Base-by-base conservation (phyloP, 495 filamentous ascomycete species). In the Penicillium salamii region DNA sequence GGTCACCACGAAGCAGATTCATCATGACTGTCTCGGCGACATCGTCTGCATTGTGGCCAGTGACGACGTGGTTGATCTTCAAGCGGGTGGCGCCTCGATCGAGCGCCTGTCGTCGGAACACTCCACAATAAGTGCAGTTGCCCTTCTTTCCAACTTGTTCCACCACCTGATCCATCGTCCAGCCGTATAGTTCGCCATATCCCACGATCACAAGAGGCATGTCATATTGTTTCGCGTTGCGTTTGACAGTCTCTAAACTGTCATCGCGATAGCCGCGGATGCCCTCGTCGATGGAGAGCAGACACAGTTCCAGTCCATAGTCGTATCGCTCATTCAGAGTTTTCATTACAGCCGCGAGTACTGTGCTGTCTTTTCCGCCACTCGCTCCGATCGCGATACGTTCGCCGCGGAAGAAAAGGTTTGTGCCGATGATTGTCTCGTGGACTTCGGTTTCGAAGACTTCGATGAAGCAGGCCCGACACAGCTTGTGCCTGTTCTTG, bases 91-190 rank as follows among this genome's bases (percentile, higher is more conserved):
- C 91, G 21, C 93, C 93, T 6, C 93, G 82, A 68, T 98, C 93
- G 32, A 98, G 77, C 11, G 93, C 93, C 74, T 98, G 93, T 38
- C 93, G 81, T 11, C 93, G 81, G 60, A 98, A 98, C 26, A 98
- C 93, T 3, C 93, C 93, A 61, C 93, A 98, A 66, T 97, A 97
- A 24, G 93, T 98, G 75, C 93, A 98, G 69, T 97, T 98, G 31
- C 95, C 95, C 70, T 96, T 97, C 68, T 97, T 97, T 20, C 95
- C 95, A 42, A 97, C 87, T 48, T 93, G 88, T 58, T 86, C 84
- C 2, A 98, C 93, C 11, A 98, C 93, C 57, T 97, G 88, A 66
- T 98, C 93, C 93, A 98, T 98, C 8, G 91, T 97, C 93, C 93
- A 98, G 2, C 95, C 93, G 65, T 97, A 98, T 4, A 98, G 76